Evolutionary conservation across 2,329 filamentous ascomycete species (phyloP).

Genomic region (Cladosporium austrohemisphaericum): DNA sequence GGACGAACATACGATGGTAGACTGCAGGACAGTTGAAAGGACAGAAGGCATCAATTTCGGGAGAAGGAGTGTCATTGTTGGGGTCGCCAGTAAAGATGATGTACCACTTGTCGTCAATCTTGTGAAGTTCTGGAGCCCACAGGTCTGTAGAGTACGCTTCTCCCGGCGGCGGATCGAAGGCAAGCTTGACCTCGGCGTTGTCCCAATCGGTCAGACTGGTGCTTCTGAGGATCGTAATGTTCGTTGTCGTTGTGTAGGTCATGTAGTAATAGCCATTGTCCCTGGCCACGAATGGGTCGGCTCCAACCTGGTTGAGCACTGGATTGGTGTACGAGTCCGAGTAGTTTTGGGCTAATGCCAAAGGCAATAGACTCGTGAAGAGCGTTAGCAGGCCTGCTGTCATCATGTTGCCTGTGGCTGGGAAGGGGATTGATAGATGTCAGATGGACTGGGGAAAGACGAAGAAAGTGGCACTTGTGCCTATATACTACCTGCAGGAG

Average conservation of each 20-base stretch:
- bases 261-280: conserved; percentile 44
- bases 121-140: conserved; percentile 46
- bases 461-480: no score
- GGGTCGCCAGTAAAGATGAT: conserved; percentile 53
- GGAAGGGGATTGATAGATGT: no score
- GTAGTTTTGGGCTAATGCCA: conserved; percentile 20
- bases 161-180: conserved; percentile 41
- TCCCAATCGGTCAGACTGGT: conserved; percentile 43
- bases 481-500: no score
- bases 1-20: conserved; percentile 51
- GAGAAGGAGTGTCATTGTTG: conserved; percentile 43
- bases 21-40: conserved; percentile 49
- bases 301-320: conserved; percentile 38
- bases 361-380: conserved; percentile 16
- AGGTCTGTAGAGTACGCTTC: conserved; percentile 46
- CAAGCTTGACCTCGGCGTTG: conserved; percentile 40
- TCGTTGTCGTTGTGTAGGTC: conserved; percentile 42
- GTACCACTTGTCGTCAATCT: conserved; percentile 47
- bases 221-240: conserved; percentile 44
- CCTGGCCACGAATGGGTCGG: conserved; percentile 46
- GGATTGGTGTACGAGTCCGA: conserved; percentile 44
- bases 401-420: conserved; percentile 16
- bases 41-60: conserved; percentile 47
- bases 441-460: no score
- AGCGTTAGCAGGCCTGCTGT: conserved; percentile 9